phyloP scores from a whole-genome alignment of 2,329 filamentous ascomycete genomes.

The Pseudocercospora vitis region DNA sequence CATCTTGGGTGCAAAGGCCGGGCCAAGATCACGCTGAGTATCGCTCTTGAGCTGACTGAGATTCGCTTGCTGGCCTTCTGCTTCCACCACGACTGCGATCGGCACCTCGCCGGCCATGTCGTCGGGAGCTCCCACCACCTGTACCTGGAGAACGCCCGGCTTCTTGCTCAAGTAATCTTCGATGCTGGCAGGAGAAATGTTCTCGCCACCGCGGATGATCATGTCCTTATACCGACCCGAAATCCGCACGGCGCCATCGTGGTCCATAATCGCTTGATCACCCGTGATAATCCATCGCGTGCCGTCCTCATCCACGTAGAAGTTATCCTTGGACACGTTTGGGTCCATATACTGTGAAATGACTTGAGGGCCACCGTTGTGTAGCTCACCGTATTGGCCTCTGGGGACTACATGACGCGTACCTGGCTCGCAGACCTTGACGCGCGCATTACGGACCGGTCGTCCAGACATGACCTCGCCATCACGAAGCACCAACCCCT shows the following conservation, averaged over 20 bases:
- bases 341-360: constrained; percentile 36
- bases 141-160: constrained; percentile 38
- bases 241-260: constrained; percentile 44
- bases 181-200: constrained; percentile 52
- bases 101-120: constrained; percentile 51
- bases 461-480: constrained; percentile 47
- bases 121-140: constrained; percentile 49
- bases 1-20: constrained; percentile 43
- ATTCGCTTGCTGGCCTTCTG: constrained; percentile 37
- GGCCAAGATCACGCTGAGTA: constrained; percentile 40
- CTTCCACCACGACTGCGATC: constrained; percentile 46
- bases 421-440: constrained; percentile 36
- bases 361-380: constrained; percentile 35
- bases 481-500: constrained; percentile 35
- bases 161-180: constrained; percentile 41
- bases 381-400: constrained; percentile 36
- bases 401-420: constrained; percentile 30
- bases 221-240: constrained; percentile 40
- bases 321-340: constrained; percentile 30
- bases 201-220: constrained; percentile 62
- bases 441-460: constrained; percentile 43
- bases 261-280: constrained; percentile 55
- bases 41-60: constrained; percentile 39
- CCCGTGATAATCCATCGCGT: constrained; percentile 67
- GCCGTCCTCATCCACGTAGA: constrained; percentile 36